These are phyloP conservation scores for Lyophyllum atratum DNA, from an alignment of 768 basidiomycete species.

Conservation along the genomic window DNA sequence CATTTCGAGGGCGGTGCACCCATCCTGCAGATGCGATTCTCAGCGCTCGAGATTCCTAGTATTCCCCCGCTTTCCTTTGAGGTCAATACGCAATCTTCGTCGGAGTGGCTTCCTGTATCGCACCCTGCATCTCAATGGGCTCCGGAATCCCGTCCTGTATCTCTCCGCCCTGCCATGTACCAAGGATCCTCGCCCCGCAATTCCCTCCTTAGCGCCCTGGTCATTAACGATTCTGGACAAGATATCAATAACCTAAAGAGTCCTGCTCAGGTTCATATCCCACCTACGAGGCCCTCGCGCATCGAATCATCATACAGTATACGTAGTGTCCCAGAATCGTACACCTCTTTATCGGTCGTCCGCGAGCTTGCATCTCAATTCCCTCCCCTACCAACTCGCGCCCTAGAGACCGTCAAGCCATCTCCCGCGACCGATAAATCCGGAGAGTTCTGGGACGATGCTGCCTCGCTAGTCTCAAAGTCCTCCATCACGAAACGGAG, in stretches of 20 bases:
- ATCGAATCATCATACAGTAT: slow-evolving; percentile 12
- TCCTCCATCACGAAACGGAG: neutral
- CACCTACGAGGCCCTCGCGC: neutral
- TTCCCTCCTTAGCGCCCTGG: neutral
- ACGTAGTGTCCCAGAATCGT: slow-evolving; percentile 32
- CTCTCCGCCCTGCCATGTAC: neutral
- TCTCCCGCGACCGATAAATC: neutral
- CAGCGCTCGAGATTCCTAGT: slow-evolving; percentile 44
- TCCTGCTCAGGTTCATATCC: neutral
- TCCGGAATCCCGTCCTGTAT: neutral
- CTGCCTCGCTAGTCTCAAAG: neutral
- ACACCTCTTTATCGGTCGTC: slow-evolving; percentile 45
- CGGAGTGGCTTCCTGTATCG: neutral
- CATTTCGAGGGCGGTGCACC: slow-evolving; percentile 48
- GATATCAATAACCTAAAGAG: neutral
- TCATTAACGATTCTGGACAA: neutral
- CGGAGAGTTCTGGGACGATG: slow-evolving; percentile 10
- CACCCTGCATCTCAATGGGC: neutral
- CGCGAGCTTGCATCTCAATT: slow-evolving; percentile 56
- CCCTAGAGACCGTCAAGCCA: slow-evolving; percentile 20
- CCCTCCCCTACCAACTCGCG: slow-evolving; percentile 46
- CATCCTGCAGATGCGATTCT: slow-evolving; percentile 57
- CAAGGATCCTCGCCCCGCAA: neutral
- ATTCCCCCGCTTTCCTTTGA: slow-evolving; percentile 37
- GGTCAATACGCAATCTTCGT: neutral